Evolutionary conservation across 495 filamentous ascomycete species (phyloP), one percentile per base, ranked within the genome.

Genomic region (Aspergillus bridgeri): DNA sequence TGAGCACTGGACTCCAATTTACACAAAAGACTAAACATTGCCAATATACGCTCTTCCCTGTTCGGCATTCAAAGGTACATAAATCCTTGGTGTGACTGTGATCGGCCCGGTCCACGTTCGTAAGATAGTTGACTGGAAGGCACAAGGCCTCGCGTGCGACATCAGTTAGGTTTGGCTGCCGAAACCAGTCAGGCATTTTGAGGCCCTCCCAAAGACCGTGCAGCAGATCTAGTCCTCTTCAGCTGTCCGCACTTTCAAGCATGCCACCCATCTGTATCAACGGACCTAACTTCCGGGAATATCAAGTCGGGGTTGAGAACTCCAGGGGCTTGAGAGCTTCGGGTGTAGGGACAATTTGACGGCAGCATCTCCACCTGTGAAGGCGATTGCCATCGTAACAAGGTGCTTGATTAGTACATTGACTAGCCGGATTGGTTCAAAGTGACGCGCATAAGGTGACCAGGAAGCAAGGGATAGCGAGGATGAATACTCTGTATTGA

Each of bases 161-260:
- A 3, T 45, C 58, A 18, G 18, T 24, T 9, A 20, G 24, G 24
- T 43, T 51, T n/a, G 33, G 47, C 33, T 38, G 25, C n/a, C n/a
- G n/a, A n/a, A n/a, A n/a, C n/a, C n/a, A n/a, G 20, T 44, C 51
- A 48, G 29, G 56, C 47, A 5, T 27, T 4, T 44, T 46, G 18
- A 62, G 42, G 15, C 33, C 25, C 1, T 46, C 22, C 60, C 60
- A 62, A 17, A 62, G 25, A 13, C 56, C 48, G 5, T 21, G 48
- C 18, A 62, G 24, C 19, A 62, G 42, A 0, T 29, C 42, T 5
- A 58, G 42, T 4, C 48, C 49, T 1, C 19, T 38, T 8, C 21
- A 9, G 3, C 3, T 56, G 0, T 53, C 56, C 5, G 24, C 11
- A n/a, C 18, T 23, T 0, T 4, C 2, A n/a, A 58, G 17, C 5